Percentiles rank a stretch among this genome's conserved stretches.
Evolutionary conservation across 805 yeast species (phyloP).

Genomic region (Sugiyamaella smithiae): DNA sequence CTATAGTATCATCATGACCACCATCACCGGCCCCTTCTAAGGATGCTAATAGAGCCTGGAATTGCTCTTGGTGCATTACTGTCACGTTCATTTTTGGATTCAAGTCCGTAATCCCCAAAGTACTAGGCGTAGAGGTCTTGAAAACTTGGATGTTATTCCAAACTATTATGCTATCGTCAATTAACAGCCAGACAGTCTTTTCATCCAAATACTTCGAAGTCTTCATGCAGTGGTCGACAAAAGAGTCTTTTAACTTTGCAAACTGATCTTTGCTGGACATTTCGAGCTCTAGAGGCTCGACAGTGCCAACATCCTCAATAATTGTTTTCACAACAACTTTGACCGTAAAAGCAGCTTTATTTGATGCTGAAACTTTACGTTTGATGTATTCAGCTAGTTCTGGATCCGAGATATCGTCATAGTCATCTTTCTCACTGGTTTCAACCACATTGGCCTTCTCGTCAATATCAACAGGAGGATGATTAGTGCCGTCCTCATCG

Average conservation of each 20-base stretch:
- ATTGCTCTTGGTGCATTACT: conserved; percentile 7
- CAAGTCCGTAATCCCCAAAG: conserved; percentile 9
- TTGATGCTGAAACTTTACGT: not conserved
- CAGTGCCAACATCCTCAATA: not conserved
- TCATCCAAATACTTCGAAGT: not conserved
- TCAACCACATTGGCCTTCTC: not conserved
- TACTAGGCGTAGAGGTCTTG: conserved; percentile 18
- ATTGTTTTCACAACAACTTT: not conserved
- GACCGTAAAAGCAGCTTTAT: conserved; percentile 1
- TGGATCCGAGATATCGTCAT: not conserved
- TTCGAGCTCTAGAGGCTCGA: not conserved
- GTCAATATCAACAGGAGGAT: conserved; percentile 9
- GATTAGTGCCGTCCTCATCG: conserved; percentile 3
- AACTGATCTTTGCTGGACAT: conserved; percentile 11
- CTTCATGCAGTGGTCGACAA: conserved; percentile 1
- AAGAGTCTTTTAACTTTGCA: not conserved
- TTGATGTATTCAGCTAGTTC: not conserved
- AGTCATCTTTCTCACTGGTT: not conserved
- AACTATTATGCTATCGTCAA: conserved; percentile 9
- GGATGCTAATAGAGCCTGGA: not conserved
- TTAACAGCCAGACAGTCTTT: not conserved
- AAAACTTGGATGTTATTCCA: conserved; percentile 17
- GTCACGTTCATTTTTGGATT: conserved; percentile 13
- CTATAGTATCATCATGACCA: not conserved
- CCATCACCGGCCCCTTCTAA: not conserved